phyloP scores from a whole-genome alignment of 78 protist species.

The Speleostelium caveatum region DNA sequence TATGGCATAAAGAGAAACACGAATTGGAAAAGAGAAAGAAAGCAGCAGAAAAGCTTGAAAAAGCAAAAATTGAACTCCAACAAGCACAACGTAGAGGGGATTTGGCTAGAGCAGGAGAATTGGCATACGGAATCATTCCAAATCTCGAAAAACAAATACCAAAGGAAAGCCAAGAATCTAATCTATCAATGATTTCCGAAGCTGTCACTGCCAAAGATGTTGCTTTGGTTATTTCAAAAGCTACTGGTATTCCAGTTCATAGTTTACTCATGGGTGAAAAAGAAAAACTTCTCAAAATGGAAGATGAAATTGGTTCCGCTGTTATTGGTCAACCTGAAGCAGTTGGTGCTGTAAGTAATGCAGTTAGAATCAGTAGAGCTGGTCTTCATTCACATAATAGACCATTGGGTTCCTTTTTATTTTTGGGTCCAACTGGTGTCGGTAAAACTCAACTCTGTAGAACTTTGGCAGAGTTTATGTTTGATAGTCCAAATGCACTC shows the following conservation, averaged over 20 bases:
- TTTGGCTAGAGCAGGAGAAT: slow-evolving; percentile 91
- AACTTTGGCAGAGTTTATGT: slow-evolving; percentile 95
- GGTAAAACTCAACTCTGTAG: slow-evolving; percentile 97
- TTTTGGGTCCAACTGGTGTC: slow-evolving; percentile 96
- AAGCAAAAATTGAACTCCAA: slow-evolving; percentile 78
- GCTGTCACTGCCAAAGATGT: slow-evolving; percentile 87
- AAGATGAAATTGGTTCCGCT: slow-evolving; percentile 79
- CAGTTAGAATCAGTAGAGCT: slow-evolving; percentile 94
- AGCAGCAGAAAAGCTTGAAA: slow-evolving; percentile 82
- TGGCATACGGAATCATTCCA: slow-evolving; percentile 93
- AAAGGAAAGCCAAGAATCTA: slow-evolving; percentile 43
- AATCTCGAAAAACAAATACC: slow-evolving; percentile 79
- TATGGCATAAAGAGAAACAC: slow-evolving; percentile 65
- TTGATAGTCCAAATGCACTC: slow-evolving; percentile 92
- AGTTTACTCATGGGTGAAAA: slow-evolving; percentile 85
- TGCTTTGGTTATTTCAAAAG: slow-evolving; percentile 89
- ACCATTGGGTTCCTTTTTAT: slow-evolving; percentile 96
- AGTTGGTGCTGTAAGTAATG: slow-evolving; percentile 94
- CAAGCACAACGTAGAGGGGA: slow-evolving; percentile 93
- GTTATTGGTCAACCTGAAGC: slow-evolving; percentile 98
- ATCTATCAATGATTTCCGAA: slow-evolving; percentile 77
- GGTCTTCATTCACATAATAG: slow-evolving; percentile 90
- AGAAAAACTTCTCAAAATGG: slow-evolving; percentile 90
- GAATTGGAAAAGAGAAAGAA: slow-evolving; percentile 55
- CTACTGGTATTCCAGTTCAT: slow-evolving; percentile 98